Conservation (phyloP, 306 rosid genomes). For the Delonix regia region DNA sequence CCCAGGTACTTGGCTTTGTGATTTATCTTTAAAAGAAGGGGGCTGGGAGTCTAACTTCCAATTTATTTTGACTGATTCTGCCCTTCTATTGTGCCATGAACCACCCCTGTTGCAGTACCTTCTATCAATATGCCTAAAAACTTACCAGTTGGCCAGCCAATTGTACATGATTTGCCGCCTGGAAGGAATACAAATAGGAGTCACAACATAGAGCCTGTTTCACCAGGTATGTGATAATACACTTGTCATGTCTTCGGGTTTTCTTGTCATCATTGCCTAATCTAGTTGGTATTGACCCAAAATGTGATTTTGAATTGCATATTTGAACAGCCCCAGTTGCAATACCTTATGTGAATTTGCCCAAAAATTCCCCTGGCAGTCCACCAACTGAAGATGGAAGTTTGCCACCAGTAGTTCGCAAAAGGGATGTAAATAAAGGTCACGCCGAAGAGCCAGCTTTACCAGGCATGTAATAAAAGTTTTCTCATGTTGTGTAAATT, state of each 20-base stretch:
- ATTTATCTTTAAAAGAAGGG: background rate
- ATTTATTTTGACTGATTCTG: slow-evolving; percentile 18
- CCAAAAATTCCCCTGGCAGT: slow-evolving; percentile 46
- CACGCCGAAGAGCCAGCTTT: background rate
- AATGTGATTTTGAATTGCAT: slow-evolving; percentile 1
- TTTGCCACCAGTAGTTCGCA: slow-evolving; percentile 47
- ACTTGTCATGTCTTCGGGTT: slow-evolving; percentile 12
- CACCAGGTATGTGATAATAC: slow-evolving; percentile 31
- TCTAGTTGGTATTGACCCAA: slow-evolving; percentile 21
- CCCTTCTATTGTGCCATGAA: background rate
- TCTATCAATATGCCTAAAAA: slow-evolving; percentile 39
- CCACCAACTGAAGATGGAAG: slow-evolving; percentile 42
- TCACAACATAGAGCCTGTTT: background rate
- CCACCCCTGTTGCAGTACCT: slow-evolving; percentile 45
- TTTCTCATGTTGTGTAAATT: slow-evolving; percentile 1
- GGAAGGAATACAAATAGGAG: slow-evolving; percentile 12
- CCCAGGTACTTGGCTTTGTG: slow-evolving; percentile 56
- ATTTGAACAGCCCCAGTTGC: slow-evolving; percentile 44
- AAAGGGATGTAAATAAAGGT: slow-evolving; percentile 36
- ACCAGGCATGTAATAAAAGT: slow-evolving; percentile 19
- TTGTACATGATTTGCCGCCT: slow-evolving; percentile 37
- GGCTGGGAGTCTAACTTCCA: slow-evolving; percentile 4
- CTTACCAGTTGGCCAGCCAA: slow-evolving; percentile 25
- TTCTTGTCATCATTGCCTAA: slow-evolving; percentile 17
- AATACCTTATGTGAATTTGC: slow-evolving; percentile 41